A percentile compares a stretch with the other conserved stretches of the same genome.
These are phyloP conservation scores for Aspergillus sp. DNA, from an alignment of 2,329 filamentous ascomycete species.

Conservation along the genomic window DNA sequence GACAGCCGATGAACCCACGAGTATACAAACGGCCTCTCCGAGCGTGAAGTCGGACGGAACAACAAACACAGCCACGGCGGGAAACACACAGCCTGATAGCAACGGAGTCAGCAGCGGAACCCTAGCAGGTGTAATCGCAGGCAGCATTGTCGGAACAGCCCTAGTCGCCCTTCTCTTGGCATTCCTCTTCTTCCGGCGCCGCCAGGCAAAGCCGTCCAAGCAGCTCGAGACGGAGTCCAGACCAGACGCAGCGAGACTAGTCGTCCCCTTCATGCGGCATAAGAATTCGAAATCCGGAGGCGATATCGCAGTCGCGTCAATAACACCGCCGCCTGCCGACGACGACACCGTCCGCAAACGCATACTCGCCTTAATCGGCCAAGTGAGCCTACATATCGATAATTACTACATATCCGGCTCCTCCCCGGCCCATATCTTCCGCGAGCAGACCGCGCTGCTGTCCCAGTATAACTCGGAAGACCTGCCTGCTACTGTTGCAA, in stretches of 20 bases:
- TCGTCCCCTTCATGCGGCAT: background rate
- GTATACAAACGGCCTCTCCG: too few relatives aligned
- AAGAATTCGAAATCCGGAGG: background rate
- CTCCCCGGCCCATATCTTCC: background rate
- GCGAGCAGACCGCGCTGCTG: conserved; percentile 7
- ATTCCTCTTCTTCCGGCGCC: conserved; percentile 22
- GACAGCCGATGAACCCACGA: too few relatives aligned
- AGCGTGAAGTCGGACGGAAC: too few relatives aligned
- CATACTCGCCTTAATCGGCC: conserved; percentile 33
- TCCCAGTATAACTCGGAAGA: background rate
- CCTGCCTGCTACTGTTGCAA: too few relatives aligned
- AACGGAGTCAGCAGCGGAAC: conserved; percentile 16
- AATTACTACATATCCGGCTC: conserved; percentile 31
- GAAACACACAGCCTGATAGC: background rate
- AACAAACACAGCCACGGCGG: background rate
- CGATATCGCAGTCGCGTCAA: conserved; percentile 2
- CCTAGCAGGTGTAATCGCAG: conserved; percentile 28
- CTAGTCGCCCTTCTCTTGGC: conserved; percentile 22
- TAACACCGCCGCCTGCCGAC: conserved; percentile 30
- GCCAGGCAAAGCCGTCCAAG: background rate
- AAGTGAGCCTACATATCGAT: conserved; percentile 36
- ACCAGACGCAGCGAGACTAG: too few relatives aligned
- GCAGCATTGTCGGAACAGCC: conserved; percentile 22
- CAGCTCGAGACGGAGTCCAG: too few relatives aligned
- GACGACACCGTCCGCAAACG: conserved; percentile 26